Percentiles rank a stretch among this genome's conserved stretches.
These are phyloP conservation scores for Cystobasidium pallidum DNA, from an alignment of 1,284 basidiomycete genomes.

Conservation along the genomic window DNA sequence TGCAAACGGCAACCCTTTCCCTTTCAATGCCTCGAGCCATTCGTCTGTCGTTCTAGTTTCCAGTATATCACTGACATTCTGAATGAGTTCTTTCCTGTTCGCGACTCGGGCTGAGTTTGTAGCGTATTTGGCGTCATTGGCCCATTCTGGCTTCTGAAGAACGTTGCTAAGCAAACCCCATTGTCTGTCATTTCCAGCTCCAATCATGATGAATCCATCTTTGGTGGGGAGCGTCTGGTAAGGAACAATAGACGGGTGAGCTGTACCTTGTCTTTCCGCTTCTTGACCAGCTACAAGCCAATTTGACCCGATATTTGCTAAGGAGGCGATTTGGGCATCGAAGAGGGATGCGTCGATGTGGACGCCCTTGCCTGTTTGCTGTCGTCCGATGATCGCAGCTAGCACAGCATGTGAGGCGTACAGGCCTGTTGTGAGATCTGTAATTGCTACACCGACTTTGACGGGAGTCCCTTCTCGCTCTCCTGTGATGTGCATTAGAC, in stretches of 20 bases:
- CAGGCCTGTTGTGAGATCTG: constrained; percentile 70
- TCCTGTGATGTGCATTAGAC: constrained; percentile 93
- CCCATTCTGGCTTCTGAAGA: constrained; percentile 65
- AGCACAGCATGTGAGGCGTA: constrained; percentile 92
- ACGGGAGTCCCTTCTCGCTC: constrained; percentile 83
- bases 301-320: constrained; percentile 91
- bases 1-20: constrained; percentile 85
- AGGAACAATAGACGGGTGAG: constrained; percentile 78
- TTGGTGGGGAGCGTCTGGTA: constrained; percentile 89
- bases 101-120: constrained; percentile 76
- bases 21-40: constrained; percentile 74
- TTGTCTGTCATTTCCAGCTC: constrained; percentile 60
- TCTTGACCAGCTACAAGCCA: constrained; percentile 86
- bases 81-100: constrained; percentile 73
- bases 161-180: constrained; percentile 68
- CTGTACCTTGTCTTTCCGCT: constrained; percentile 84
- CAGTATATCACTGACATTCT: constrained; percentile 69
- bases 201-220: constrained; percentile 90
- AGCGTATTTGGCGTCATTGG: constrained; percentile 66
- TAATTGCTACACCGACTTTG: constrained; percentile 62
- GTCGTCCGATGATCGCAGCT: constrained; percentile 80
- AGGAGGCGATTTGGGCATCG: constrained; percentile 73
- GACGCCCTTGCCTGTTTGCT: constrained; percentile 81
- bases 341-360: constrained; percentile 74
- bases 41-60: constrained; percentile 65